phyloP scores from a whole-genome alignment of 148 eudicot genomes.

The Diospyros kaki region DNA sequence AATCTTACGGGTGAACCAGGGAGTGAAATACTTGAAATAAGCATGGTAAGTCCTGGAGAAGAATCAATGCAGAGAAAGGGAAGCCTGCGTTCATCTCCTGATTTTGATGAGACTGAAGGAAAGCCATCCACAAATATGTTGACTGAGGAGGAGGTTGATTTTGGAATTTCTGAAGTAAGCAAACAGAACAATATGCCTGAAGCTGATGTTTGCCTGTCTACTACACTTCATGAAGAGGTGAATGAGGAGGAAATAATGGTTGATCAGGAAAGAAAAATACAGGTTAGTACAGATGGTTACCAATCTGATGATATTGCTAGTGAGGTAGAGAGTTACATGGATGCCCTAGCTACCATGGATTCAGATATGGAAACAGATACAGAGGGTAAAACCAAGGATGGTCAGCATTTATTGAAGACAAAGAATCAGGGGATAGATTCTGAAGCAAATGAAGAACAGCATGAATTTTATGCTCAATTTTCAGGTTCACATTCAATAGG shows the following conservation, averaged over 20 bases:
- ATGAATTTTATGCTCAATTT: slow-evolving; percentile 26
- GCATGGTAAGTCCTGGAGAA: slow-evolving; percentile 40
- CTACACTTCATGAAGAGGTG: slow-evolving; percentile 19
- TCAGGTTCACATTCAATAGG: slow-evolving; percentile 66
- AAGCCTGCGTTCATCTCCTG: slow-evolving; percentile 38
- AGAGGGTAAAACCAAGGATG: slow-evolving; percentile 42
- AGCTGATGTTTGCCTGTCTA: slow-evolving; percentile 21
- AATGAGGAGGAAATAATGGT: slow-evolving; percentile 39
- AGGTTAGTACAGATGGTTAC: slow-evolving; percentile 31
- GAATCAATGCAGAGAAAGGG: slow-evolving; percentile 34
- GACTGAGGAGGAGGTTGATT: slow-evolving; percentile 26
- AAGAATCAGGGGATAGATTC: slow-evolving; percentile 35
- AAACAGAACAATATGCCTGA: slow-evolving; percentile 16
- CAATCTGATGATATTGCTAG: slow-evolving; percentile 69
- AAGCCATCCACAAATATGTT: slow-evolving; percentile 30
- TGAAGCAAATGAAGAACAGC: slow-evolving; percentile 52
- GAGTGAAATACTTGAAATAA: slow-evolving; percentile 45
- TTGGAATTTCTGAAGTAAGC: slow-evolving; percentile 19
- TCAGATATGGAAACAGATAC: slow-evolving; percentile 78
- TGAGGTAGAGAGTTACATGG: slow-evolving; percentile 75
- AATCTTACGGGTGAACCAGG: slow-evolving; percentile 35
- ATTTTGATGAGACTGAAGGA: slow-evolving; percentile 25
- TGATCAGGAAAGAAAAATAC: slow-evolving; percentile 39
- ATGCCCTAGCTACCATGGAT: slow-evolving; percentile 81
- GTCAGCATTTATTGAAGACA: slow-evolving; percentile 20